phyloP scores from a whole-genome alignment of 1,284 basidiomycete species.

The Hemileia vastatrix region DNA sequence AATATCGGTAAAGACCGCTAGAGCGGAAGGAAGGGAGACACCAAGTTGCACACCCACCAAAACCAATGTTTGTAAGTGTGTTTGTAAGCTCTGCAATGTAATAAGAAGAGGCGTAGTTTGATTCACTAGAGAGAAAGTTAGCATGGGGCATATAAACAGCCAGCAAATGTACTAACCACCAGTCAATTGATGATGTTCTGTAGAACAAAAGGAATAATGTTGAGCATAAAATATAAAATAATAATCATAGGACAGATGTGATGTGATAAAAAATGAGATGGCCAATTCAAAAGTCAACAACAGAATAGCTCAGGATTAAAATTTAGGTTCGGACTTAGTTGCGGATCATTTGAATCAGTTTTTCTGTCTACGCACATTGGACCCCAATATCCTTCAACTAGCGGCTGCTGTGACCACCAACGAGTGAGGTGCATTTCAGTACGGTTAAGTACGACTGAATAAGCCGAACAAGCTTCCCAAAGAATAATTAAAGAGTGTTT shows the following conservation, averaged over 20 bases:
- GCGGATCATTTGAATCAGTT: too few species aligned
- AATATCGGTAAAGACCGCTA: constrained; percentile 35
- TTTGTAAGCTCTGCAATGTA: constrained; percentile 47
- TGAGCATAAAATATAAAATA: neutral
- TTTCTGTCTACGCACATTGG: too few species aligned
- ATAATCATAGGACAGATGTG: neutral
- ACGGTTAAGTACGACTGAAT: too few species aligned
- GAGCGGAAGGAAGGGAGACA: constrained; percentile 35
- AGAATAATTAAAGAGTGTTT: too few species aligned
- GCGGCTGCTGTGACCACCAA: constrained; percentile 22
- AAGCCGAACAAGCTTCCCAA: too few species aligned
- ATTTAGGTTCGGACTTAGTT: too few species aligned
- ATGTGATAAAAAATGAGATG: neutral
- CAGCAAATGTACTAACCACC: constrained; percentile 24
- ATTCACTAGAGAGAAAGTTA: constrained; percentile 3
- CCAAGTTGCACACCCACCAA: constrained; percentile 46
- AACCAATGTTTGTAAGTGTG: constrained; percentile 48
- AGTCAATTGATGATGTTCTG: constrained; percentile 20
- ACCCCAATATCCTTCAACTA: constrained; percentile 15
- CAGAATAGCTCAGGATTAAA: constrained; percentile 2
- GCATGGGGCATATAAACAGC: constrained; percentile 1
- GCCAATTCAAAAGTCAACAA: neutral
- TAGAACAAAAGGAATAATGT: neutral
- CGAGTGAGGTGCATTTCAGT: constrained; percentile 10
- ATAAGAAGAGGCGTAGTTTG: constrained; percentile 32